Evolutionary conservation across 305 asterid genomes (phyloP).

Genomic region (Ilex paraguariensis): DNA sequence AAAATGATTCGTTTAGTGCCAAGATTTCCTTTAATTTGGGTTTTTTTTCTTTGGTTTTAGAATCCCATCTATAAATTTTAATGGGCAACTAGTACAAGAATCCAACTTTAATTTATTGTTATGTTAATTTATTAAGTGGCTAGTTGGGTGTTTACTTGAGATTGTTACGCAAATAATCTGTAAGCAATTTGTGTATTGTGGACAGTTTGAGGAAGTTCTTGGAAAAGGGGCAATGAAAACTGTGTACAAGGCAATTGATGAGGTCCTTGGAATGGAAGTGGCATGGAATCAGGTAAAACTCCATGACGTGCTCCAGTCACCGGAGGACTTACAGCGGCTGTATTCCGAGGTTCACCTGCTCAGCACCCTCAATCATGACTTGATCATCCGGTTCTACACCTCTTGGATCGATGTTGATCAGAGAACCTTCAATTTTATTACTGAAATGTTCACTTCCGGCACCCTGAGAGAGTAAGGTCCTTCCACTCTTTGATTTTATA

Average conservation of each 20-base stretch:
- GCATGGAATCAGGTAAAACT: conserved; percentile 90
- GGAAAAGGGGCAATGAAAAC: conserved; percentile 98
- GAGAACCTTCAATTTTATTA: conserved; percentile 81
- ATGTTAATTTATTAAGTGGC: too few species aligned
- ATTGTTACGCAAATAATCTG: neutral
- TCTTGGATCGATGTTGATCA: conserved; percentile 79
- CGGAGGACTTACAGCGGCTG: conserved; percentile 80
- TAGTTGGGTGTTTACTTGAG: too few species aligned
- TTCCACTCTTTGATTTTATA: neutral
- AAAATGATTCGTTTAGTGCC: too few species aligned
- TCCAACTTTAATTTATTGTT: too few species aligned
- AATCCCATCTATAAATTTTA: too few species aligned
- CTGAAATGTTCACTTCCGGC: conserved; percentile 98
- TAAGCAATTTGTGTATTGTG: conserved; percentile 5
- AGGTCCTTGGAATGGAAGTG: conserved; percentile 81
- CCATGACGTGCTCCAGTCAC: conserved; percentile 62
- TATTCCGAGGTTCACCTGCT: conserved; percentile 95
- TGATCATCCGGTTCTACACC: conserved; percentile 84
- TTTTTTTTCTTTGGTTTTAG: neutral
- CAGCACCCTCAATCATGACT: conserved; percentile 67
- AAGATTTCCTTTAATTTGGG: too few species aligned
- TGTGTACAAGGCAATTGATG: conserved; percentile 87
- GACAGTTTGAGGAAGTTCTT: conserved; percentile 66
- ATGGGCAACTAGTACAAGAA: too few species aligned
- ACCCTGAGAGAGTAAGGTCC: conserved; percentile 84